Evolutionary conservation across 305 asterid species (phyloP), one percentile per base, ranked within the genome.

Genomic region (Plantago rigida): DNA sequence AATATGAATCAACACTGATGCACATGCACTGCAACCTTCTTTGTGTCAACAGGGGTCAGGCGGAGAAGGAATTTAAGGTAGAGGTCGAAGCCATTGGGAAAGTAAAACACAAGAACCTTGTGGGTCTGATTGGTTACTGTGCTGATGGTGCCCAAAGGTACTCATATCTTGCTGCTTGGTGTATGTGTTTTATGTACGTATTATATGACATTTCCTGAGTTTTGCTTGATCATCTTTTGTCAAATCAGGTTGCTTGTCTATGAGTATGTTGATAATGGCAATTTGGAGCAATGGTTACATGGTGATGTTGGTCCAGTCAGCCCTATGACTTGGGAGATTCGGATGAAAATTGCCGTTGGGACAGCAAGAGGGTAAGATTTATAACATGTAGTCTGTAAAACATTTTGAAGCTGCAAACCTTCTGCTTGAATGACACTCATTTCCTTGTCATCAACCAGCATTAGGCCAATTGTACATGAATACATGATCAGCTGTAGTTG

Each of bases 11-110:
- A 47, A 34, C 63, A 9, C 64, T 75, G 51, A 17, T 17, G 19
- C 19, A 17, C 19, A 68, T 56, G 70, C 61, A 11, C 26, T 46
- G 48, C 55, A 48, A 51, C 46, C 54, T 44, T 11, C 58, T 17
- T 66, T 59, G 41, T 65, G 41, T 65, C 45, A 28, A 45, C 62
- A 86, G 94, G 81, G 94, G 94, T 44, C 91, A 86, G 71, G 88
- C 88, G 52, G 91, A 81, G 77, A 79, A 81, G 75, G 94, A 86
- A 67, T 86, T 86, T 60, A 86, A 79, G 81, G 91, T 83, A 65
- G 94, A 86, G 73, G 94, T 86, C 73, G 94, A 86, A 75, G 91
- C 88, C 71, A 86, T 86, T 73, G 94, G 94, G 57, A 83, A 81
- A 80, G 94, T 83, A 67, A 83, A 84, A 70, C 94, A 86, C 74